These are phyloP conservation scores for Curvularia lunata DNA, from an alignment of 2,329 filamentous ascomycete species.

Conservation along the genomic window DNA sequence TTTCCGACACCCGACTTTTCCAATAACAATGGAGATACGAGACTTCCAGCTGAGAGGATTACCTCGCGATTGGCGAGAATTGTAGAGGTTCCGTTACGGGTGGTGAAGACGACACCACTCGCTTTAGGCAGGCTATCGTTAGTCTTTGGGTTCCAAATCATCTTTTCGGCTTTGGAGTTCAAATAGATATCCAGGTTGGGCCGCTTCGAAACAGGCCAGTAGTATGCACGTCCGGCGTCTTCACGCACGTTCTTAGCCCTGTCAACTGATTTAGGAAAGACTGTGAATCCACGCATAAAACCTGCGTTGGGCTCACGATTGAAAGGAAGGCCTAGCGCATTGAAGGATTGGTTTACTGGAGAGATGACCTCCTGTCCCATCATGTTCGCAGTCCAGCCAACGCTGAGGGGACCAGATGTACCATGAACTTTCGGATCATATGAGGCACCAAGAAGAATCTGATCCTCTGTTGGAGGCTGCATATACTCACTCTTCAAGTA, in stretches of 20 bases:
- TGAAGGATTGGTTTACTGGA: not conserved
- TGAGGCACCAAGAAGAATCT: slow-evolving; percentile 1
- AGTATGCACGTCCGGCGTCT: slow-evolving; percentile 6
- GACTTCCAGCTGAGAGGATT: slow-evolving; percentile 5
- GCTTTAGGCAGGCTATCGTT: not conserved
- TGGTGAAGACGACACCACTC: not conserved
- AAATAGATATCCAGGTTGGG: slow-evolving; percentile 6
- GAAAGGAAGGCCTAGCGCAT: not conserved
- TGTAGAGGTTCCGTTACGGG: not conserved
- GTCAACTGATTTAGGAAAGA: not conserved
- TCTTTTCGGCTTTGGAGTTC: slow-evolving; percentile 1
- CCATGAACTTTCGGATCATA: not conserved
- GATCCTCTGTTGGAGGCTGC: not conserved
- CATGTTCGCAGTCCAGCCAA: slow-evolving; percentile 4
- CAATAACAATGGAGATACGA: slow-evolving; percentile 1
- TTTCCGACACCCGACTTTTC: slow-evolving; percentile 2
- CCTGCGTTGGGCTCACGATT: not conserved
- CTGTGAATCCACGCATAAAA: not conserved
- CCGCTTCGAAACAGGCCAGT: not conserved
- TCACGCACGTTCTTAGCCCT: slow-evolving; percentile 3
- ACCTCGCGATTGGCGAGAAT: slow-evolving; percentile 4
- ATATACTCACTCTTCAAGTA: slow-evolving; percentile 5
- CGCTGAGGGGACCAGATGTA: not conserved
- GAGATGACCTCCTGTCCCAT: slow-evolving; percentile 1
- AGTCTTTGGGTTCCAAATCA: slow-evolving; percentile 2